phyloP scores from a whole-genome alignment of 331 rosid genomes.

The Quercus lobata region DNA sequence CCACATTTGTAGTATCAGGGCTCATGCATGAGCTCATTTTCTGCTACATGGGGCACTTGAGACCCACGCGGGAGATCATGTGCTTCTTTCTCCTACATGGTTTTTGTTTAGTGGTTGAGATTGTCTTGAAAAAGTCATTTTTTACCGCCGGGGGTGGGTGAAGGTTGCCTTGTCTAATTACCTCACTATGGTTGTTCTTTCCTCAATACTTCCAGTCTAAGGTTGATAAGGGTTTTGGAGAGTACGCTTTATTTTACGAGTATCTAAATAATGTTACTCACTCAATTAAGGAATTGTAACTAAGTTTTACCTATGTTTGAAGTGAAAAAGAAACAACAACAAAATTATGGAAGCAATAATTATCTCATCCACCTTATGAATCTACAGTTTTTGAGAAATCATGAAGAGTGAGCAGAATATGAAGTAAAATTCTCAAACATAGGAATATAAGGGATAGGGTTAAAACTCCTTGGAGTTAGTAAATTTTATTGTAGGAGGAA shows the following conservation, averaged over 20 bases:
- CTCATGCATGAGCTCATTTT: slow-evolving; percentile 56
- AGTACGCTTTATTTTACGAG: slow-evolving; percentile 40
- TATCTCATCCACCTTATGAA: no score
- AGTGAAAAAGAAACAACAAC: no score
- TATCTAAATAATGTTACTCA: slow-evolving; percentile 16
- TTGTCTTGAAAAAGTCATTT: slow-evolving; percentile 38
- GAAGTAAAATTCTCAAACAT: no score
- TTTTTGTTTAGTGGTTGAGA: slow-evolving; percentile 34
- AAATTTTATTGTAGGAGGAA: no score
- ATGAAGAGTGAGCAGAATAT: no score
- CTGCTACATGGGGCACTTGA: slow-evolving; percentile 37
- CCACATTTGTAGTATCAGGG: slow-evolving; percentile 47
- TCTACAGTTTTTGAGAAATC: no score
- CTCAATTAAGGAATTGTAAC: no score
- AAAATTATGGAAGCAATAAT: no score
- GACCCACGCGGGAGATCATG: slow-evolving; percentile 52
- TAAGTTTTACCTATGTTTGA: no score
- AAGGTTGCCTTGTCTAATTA: slow-evolving; percentile 35
- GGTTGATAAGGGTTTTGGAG: slow-evolving; percentile 37
- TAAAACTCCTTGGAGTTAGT: no score
- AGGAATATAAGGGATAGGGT: no score
- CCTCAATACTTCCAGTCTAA: slow-evolving; percentile 45
- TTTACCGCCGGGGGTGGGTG: background rate
- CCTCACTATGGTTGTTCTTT: slow-evolving; percentile 49
- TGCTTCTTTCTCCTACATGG: slow-evolving; percentile 62